Evolutionary conservation across 345 rosid species (phyloP).

Genomic region (Litchi chinensis): DNA sequence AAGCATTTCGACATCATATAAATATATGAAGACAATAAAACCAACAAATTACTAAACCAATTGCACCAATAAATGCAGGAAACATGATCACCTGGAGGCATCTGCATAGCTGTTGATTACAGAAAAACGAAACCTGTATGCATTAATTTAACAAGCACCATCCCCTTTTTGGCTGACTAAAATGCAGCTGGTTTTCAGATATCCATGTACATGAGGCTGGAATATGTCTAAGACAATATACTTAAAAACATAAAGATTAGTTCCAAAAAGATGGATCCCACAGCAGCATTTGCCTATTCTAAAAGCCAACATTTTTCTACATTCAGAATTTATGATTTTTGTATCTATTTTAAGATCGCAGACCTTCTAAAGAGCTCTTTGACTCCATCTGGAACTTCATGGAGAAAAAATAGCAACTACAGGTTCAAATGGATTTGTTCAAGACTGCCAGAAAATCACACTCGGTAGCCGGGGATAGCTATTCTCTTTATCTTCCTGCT

Average conservation of each 20-base stretch:
- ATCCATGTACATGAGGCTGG: background rate
- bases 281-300: background rate
- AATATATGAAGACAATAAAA: too few species aligned
- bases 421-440: background rate
- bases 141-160: background rate
- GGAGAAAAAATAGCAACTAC: background rate
- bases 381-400: constrained; percentile 3
- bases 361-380: background rate
- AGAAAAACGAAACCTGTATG: background rate
- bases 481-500: background rate
- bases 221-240: background rate
- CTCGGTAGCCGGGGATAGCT: too few species aligned
- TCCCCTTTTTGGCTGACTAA: background rate
- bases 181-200: background rate
- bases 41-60: background rate
- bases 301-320: background rate
- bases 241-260: background rate
- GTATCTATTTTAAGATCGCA: background rate
- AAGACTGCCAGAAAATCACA: background rate
- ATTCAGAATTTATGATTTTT: background rate
- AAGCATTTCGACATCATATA: background rate
- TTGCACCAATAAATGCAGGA: background rate
- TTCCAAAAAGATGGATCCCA: too few species aligned
- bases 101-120: background rate
- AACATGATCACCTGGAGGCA: background rate